Conservation (phyloP, 2,329 filamentous ascomycete genomes). For the Orbilia oligospora region DNA sequence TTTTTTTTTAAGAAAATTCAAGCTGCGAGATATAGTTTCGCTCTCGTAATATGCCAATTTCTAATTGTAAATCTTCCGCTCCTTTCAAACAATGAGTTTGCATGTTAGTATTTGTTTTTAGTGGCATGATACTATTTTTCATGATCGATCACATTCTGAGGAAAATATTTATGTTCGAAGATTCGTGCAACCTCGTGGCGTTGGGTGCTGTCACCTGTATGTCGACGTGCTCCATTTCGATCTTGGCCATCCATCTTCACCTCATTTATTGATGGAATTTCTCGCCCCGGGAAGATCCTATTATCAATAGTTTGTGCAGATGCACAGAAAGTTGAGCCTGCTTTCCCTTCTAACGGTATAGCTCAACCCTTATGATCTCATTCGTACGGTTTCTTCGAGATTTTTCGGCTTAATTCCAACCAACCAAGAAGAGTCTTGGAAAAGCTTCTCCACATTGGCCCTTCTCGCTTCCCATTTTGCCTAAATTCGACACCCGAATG, state of each 20-base stretch:
- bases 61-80: neutral
- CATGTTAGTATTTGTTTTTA: neutral
- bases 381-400: neutral
- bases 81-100: neutral
- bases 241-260: neutral
- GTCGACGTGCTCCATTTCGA: neutral
- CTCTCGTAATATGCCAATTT: too few relatives aligned
- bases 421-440: constrained; percentile 14
- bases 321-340: neutral
- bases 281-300: constrained; percentile 4
- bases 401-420: constrained; percentile 19
- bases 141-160: constrained; percentile 4
- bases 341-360: neutral
- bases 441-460: constrained; percentile 14
- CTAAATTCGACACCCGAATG: constrained; percentile 28
- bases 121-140: constrained; percentile 11
- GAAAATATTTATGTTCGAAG: neutral
- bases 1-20: too few relatives aligned
- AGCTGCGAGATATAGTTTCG: too few relatives aligned
- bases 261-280: constrained; percentile 44
- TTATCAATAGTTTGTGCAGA: constrained; percentile 10
- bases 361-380: constrained; percentile 9
- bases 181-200: constrained; percentile 3
- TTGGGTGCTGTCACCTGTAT: neutral
- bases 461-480: constrained; percentile 29